Evolutionary conservation across 2,329 filamentous ascomycete genomes (phyloP).

Genomic region (Parastagonospora avenae): DNA sequence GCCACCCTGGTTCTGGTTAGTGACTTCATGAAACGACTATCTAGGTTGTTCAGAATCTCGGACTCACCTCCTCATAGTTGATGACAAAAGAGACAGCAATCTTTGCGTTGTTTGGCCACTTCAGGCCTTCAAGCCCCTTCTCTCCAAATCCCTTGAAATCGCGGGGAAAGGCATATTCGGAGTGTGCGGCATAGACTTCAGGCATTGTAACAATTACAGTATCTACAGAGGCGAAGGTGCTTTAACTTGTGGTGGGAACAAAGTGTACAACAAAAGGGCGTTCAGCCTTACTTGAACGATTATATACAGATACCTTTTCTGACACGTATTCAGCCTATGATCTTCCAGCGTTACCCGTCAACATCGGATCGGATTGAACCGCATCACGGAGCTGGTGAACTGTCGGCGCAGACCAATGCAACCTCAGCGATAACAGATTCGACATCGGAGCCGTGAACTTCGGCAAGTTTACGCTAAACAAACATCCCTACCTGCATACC

Average conservation of each 20-base stretch:
- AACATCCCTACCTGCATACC: neutral
- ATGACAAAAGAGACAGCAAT: constrained; percentile 48
- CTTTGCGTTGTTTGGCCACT: constrained; percentile 46
- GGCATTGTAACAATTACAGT: constrained; percentile 18
- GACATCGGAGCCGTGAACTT: neutral
- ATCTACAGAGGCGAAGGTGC: too few species aligned
- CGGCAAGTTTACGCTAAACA: neutral
- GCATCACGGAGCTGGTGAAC: neutral
- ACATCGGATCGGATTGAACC: constrained; percentile 9
- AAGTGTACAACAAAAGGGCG: neutral
- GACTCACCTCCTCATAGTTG: constrained; percentile 1
- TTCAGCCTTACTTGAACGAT: neutral
- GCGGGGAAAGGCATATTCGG: constrained; percentile 35
- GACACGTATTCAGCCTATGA: neutral
- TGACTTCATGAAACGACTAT: constrained; percentile 1
- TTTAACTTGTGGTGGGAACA: too few species aligned
- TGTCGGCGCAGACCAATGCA: constrained; percentile 3
- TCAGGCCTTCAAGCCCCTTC: constrained; percentile 39
- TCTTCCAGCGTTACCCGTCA: too few species aligned
- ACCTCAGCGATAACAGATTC: constrained; percentile 8
- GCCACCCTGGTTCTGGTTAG: constrained; percentile 33
- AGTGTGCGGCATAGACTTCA: constrained; percentile 29
- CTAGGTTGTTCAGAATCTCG: neutral
- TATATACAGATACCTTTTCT: neutral
- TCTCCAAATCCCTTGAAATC: constrained; percentile 54